phyloP scores from a whole-genome alignment of 2,329 filamentous ascomycete species.

The Massarina eburnea region DNA sequence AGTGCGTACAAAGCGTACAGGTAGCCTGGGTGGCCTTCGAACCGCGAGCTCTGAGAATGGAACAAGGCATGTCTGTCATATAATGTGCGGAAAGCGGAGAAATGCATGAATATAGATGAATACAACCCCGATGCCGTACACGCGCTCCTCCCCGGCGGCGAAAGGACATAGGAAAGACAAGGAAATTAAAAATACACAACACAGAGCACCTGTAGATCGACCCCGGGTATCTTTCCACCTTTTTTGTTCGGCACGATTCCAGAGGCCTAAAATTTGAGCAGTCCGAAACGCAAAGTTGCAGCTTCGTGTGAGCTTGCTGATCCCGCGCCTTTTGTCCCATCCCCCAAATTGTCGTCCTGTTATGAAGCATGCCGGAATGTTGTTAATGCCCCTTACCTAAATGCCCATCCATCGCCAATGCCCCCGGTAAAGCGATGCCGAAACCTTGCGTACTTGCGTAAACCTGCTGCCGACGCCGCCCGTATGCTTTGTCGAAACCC shows the following conservation, averaged over 20 bases:
- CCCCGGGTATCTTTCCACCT: conserved; percentile 29
- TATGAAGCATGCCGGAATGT: conserved; percentile 9
- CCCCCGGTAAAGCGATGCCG: conserved; percentile 15
- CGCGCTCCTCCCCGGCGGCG: not conserved
- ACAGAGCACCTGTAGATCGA: not conserved
- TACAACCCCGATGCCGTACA: not conserved
- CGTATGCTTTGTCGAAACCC: conserved; percentile 27
- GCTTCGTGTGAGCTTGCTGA: conserved; percentile 12
- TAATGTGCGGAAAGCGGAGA: not conserved
- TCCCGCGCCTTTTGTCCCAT: conserved; percentile 3
- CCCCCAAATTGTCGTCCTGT: not conserved
- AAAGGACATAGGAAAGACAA: not conserved
- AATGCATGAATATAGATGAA: not conserved
- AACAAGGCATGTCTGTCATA: too few species aligned
- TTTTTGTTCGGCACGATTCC: conserved; percentile 6
- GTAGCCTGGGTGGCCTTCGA: not conserved
- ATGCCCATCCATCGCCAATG: conserved; percentile 6
- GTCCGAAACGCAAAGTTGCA: conserved; percentile 16
- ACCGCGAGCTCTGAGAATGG: not conserved
- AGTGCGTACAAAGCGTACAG: not conserved
- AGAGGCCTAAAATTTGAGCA: conserved; percentile 7
- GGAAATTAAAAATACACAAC: conserved; percentile 2
- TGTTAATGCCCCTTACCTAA: conserved; percentile 18
- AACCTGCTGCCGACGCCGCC: conserved; percentile 27
- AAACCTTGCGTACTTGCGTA: conserved; percentile 13